Percentiles rank a stretch among this genome's conserved stretches.
Conservation (phyloP, 345 rosid species). For the Populus ilicifolia region DNA sequence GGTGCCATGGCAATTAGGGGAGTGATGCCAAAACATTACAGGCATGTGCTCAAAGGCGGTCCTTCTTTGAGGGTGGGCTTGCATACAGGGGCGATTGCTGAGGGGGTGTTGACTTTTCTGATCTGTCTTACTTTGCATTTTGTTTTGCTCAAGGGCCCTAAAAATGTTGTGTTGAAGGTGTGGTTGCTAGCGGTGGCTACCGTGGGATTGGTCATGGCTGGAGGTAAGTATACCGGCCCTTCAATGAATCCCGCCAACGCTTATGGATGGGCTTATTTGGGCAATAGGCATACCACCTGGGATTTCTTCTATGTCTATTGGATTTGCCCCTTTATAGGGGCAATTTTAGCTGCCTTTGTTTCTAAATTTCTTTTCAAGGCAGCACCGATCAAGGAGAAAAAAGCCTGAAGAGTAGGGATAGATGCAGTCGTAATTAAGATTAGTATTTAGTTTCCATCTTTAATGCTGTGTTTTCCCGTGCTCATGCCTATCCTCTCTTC, state of each 20-base stretch:
- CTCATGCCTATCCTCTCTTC: neutral
- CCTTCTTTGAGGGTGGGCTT: constrained; percentile 23
- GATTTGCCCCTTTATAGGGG: constrained; percentile 26
- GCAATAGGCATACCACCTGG: constrained; percentile 24
- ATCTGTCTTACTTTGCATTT: constrained; percentile 6
- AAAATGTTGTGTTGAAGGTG: constrained; percentile 5
- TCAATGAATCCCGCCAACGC: constrained; percentile 29
- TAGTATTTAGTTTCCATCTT: neutral
- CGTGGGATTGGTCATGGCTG: constrained; percentile 1
- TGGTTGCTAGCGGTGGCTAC: constrained; percentile 14
- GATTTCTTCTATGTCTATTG: constrained; percentile 26
- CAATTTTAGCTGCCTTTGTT: constrained; percentile 18
- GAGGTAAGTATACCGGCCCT: constrained; percentile 20
- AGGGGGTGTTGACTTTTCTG: constrained; percentile 17
- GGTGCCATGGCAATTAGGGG: constrained; percentile 18
- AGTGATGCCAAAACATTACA: constrained; percentile 14
- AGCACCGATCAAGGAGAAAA: constrained; percentile 14
- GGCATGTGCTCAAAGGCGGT: constrained; percentile 14
- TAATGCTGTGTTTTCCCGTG: neutral
- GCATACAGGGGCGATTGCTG: constrained; percentile 24
- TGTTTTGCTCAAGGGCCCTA: constrained; percentile 14
- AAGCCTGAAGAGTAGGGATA: constrained; percentile 4
- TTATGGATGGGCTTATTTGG: constrained; percentile 24
- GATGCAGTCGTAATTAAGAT: neutral
- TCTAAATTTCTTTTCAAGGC: constrained; percentile 10